Percentiles rank a stretch among this genome's conserved stretches.
Conservation (phyloP, 139 green algal genomes). For the Coelastrella sp. region DNA sequence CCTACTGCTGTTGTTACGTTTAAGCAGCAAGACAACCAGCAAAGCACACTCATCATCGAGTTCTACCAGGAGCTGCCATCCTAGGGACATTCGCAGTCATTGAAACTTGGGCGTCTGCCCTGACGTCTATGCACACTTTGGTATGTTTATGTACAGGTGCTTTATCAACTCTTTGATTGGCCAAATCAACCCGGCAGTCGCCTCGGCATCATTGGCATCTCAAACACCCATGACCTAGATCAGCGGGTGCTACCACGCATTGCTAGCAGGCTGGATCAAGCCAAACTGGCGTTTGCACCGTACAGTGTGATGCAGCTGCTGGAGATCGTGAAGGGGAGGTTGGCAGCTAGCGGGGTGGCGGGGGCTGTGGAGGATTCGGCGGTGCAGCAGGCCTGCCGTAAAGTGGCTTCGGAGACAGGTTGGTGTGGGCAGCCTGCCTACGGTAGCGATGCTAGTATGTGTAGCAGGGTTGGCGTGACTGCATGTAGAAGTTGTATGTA, state of each 20-base stretch:
- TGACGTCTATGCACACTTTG: not conserved
- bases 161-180: constrained; percentile 99
- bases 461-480: too few relatives aligned
- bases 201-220: constrained; percentile 94
- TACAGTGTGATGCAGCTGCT: constrained; percentile 83
- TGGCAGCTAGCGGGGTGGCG: constrained; percentile 59
- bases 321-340: constrained; percentile 81
- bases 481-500: too few relatives aligned
- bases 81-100: too few relatives aligned
- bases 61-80: too few relatives aligned
- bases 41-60: not conserved
- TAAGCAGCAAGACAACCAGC: not conserved
- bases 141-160: constrained; percentile 67
- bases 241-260: constrained; percentile 95
- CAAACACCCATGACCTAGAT: constrained; percentile 98
- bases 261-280: constrained; percentile 67
- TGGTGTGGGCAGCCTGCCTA: not conserved
- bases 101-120: not conserved
- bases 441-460: too few relatives aligned
- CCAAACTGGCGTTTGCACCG: constrained; percentile 85
- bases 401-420: constrained; percentile 68
- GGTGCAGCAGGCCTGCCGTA: constrained; percentile 65
- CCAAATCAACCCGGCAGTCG: constrained; percentile 69
- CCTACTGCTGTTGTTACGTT: not conserved
- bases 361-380: constrained; percentile 59